Evolutionary conservation across 106 monocot species (phyloP).

Genomic region (Gastrodia elata): DNA sequence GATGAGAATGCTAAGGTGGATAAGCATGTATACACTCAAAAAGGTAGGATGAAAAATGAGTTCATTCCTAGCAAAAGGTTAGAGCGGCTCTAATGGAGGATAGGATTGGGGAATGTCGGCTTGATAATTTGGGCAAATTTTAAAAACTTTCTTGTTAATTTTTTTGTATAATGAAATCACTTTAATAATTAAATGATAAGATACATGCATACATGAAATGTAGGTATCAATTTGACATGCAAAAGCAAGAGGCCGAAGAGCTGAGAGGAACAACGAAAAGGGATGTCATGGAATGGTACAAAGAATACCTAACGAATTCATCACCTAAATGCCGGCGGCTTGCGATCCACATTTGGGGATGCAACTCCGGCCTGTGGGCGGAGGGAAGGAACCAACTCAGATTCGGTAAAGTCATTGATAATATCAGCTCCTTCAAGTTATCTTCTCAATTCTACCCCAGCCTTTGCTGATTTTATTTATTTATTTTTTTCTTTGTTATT

Average conservation of each 20-base stretch:
- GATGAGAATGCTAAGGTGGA: too few relatives aligned
- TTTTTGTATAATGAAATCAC: too few relatives aligned
- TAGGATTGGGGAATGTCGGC: too few relatives aligned
- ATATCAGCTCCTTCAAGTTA: conserved; percentile 39
- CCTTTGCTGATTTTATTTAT: conserved; percentile 35
- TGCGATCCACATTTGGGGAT: conserved; percentile 75
- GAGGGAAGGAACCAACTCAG: conserved; percentile 15
- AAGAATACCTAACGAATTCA: conserved; percentile 44
- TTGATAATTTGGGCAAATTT: too few relatives aligned
- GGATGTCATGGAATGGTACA: conserved; percentile 77
- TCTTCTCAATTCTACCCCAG: conserved; percentile 39
- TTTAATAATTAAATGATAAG: not conserved
- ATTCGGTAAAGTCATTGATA: conserved; percentile 37
- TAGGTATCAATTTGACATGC: conserved; percentile 80
- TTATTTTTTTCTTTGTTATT: not conserved
- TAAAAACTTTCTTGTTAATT: too few relatives aligned
- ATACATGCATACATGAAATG: not conserved
- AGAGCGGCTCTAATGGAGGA: too few relatives aligned
- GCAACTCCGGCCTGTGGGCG: conserved; percentile 33
- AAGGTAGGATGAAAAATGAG: too few relatives aligned
- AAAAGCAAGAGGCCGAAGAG: conserved; percentile 71
- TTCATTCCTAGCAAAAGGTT: too few relatives aligned
- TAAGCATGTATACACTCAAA: too few relatives aligned
- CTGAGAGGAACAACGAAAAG: conserved; percentile 60
- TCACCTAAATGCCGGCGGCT: conserved; percentile 70